Base-by-base conservation (phyloP, 106 monocot species). In the Phalaenopsis equestris region DNA sequence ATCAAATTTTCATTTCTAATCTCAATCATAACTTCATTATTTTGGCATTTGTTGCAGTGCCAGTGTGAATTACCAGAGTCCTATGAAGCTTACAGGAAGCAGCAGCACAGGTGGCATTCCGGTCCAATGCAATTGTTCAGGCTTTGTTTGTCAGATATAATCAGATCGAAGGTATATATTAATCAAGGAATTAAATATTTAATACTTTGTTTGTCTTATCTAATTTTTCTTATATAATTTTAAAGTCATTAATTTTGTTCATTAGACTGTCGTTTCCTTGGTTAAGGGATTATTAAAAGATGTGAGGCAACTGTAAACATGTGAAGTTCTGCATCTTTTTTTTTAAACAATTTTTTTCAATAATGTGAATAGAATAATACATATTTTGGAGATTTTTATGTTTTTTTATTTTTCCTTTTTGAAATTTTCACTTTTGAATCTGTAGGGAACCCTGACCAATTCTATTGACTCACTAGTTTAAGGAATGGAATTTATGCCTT, bases 61-160 rank as follows among this genome's bases (percentile, higher is more conserved):
- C 93, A 89, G 41, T 96, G 96, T 56, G 96, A 96, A 81, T 83
- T 96, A 80, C 96, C 96, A 0, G 96, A 96, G 75, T 96, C 96
- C 1, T 96, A 93, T 17, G 96, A 96, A 58, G 91, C 96, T 49
- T 93, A 96, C 78, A 87, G 91, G 83, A 96, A 96, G 87, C 96
- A 96, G 79, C 96, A 96, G 76, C 93, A 96, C 72, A 85, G 96
- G 41, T 96, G 96, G 96, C 96, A 96, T 85, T 96, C 96, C 14
- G 96, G 96, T 17, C 96, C 96, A 6, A 96, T 96, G 96, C 96
- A 96, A 75, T 82, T 96, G 81, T 96, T 96, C 77, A 82, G 96
- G 55, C 88, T 96, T 57, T 96, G 96, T 81, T 88, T 96, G 10
- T 88, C 85, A 0, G 96, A 87, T 73, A 86, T 96, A 67, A 91